Base-by-base conservation (phyloP, 352 stramenopile species). In the Pythium sp. region DNA sequence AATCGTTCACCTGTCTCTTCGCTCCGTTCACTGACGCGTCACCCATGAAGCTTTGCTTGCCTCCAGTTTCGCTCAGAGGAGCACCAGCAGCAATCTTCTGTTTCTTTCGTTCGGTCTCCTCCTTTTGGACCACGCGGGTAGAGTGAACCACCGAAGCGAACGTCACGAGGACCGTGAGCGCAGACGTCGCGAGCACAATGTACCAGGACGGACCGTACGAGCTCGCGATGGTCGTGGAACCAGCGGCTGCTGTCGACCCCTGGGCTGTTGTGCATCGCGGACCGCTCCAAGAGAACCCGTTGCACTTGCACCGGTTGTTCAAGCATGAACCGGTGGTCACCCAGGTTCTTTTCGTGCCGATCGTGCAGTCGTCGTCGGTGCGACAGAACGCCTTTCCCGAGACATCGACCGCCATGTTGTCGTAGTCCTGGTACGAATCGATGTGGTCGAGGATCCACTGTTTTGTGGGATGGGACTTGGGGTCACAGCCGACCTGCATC, bases 371-470 rank as follows among this genome's bases (percentile, higher is more conserved):
- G 26, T 58, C 51, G 51, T 58, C 76, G 71, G 0, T 86, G 60
- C 6, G 69, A 72, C 83, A 91, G 89, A 89, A 89, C 0, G 68
- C 82, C 26, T 76, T 80, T 1, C 86, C 86, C 34, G 60, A 60
- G 22, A 94, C 86, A 20, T 85, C 78, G 0, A 82, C 62, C 0
- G 79, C 56, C 55, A 70, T 75, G 58, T 94, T 94, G 20, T 85
- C 71, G 20, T 76, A 64, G 62, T 93, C 83, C 43, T 80, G 62
- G 69, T 93, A 94, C 36, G 91, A 76, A 8, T 89, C 71, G 20
- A 93, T 71, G 59, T 94, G 80, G 34, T 90, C 79, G 3, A 81
- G 24, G 46, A 95, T 95, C 80, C 84, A 95, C 60, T 92, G 71
- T 1, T 65, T 67, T 4, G 87, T 94, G 0, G 86, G 84, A 57